These are phyloP conservation scores for Rubia yunnanensis DNA, from an alignment of 257 asterid genomes.

Conservation along the genomic window DNA sequence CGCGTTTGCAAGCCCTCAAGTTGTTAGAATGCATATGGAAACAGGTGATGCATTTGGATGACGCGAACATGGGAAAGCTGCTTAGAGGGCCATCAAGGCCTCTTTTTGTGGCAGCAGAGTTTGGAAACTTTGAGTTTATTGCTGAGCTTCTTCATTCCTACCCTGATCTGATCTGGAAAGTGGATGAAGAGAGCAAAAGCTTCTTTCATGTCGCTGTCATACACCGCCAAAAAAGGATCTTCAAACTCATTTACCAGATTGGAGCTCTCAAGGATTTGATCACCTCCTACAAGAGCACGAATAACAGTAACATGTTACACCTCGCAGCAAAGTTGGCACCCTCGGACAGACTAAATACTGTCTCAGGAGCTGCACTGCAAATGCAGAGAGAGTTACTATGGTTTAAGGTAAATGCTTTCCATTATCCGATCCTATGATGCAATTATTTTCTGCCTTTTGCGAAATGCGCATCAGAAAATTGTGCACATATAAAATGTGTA, in stretches of 20 bases:
- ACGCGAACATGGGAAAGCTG: constrained; percentile 18
- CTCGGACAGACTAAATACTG: constrained; percentile 19
- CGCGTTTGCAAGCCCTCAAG: constrained; percentile 19
- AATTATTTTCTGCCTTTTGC: not conserved
- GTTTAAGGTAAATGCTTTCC: constrained; percentile 20
- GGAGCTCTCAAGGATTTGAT: constrained; percentile 34
- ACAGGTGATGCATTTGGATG: constrained; percentile 18
- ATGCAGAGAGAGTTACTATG: constrained; percentile 30
- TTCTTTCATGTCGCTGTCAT: constrained; percentile 29
- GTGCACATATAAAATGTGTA: no score
- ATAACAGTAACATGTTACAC: constrained; percentile 25
- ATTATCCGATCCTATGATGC: not conserved
- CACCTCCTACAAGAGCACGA: constrained; percentile 18
- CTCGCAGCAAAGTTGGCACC: constrained; percentile 30
- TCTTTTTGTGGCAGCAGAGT: constrained; percentile 27
- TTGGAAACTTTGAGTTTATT: constrained; percentile 25
- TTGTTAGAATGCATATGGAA: constrained; percentile 20
- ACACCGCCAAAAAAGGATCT: constrained; percentile 27
- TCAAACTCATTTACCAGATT: constrained; percentile 23
- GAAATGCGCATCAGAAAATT: not conserved
- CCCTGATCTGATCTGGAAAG: constrained; percentile 33
- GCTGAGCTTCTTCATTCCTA: constrained; percentile 22
- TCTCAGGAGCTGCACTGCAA: constrained; percentile 38
- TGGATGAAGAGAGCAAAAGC: constrained; percentile 28
- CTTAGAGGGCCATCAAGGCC: constrained; percentile 24